Conservation (phyloP, 495 filamentous ascomycete species). For the Penicillium cinerascens region DNA sequence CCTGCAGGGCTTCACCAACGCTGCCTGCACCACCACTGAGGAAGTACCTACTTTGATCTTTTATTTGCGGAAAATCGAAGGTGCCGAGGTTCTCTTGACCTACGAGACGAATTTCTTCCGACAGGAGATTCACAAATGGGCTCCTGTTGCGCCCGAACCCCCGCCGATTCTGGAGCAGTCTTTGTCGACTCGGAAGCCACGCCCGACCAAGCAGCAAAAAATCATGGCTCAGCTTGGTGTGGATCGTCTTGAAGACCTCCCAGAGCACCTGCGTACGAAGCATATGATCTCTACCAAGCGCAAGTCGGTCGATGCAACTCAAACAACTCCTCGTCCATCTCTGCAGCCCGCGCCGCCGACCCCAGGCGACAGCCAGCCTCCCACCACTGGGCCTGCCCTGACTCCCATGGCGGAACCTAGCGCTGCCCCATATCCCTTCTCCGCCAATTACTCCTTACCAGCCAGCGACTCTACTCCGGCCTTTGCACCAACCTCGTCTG, state of each 20-base stretch:
- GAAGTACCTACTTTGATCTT: constrained; percentile 92
- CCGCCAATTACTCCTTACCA: constrained; percentile 40
- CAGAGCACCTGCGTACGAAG: constrained; percentile 73
- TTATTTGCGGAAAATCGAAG: constrained; percentile 96
- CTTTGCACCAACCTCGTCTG: constrained; percentile 37
- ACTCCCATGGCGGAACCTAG: constrained; percentile 33
- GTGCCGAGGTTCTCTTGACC: constrained; percentile 88
- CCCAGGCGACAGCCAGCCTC: constrained; percentile 21
- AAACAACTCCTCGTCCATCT: constrained; percentile 19
- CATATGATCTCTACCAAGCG: constrained; percentile 55
- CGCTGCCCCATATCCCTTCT: constrained; percentile 37
- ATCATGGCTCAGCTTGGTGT: constrained; percentile 85
- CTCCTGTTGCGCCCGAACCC: constrained; percentile 77
- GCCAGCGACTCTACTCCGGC: constrained; percentile 38
- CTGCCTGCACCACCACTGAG: constrained; percentile 71
- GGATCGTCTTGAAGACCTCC: constrained; percentile 82
- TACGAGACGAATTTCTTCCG: constrained; percentile 97
- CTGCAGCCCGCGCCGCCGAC: constrained; percentile 30
- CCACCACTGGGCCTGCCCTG: constrained; percentile 33
- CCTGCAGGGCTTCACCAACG: constrained; percentile 75
- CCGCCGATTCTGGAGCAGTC: constrained; percentile 82
- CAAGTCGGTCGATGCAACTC: constrained; percentile 36
- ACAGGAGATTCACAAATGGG: constrained; percentile 94
- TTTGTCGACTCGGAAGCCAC: constrained; percentile 91
- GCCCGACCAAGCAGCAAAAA: constrained; percentile 96